phyloP scores from a whole-genome alignment of 805 yeast genomes.

The Wickerhamomyces silvicola region DNA sequence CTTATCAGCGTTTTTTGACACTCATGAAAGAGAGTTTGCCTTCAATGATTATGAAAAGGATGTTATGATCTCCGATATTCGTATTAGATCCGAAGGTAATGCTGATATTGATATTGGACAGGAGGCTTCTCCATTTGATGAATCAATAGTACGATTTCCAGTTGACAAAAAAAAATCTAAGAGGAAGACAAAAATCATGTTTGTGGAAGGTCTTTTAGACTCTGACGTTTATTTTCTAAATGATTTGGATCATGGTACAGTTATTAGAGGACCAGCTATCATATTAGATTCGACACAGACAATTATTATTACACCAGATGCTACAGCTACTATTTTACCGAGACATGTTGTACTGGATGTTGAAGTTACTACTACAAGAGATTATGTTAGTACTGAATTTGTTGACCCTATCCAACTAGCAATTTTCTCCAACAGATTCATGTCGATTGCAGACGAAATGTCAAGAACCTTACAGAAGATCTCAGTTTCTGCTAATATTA shows the following conservation, averaged over 20 bases:
- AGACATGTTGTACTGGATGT: conserved; percentile 28
- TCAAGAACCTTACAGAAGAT: conserved; percentile 39
- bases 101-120: conserved; percentile 12
- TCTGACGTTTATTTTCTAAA: conserved; percentile 26
- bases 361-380: conserved; percentile 29
- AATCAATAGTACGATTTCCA: conserved; percentile 14
- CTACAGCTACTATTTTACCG: conserved; percentile 29
- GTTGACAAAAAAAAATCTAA: conserved; percentile 12
- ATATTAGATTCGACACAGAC: conserved; percentile 34
- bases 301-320: conserved; percentile 30
- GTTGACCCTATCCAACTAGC: conserved; percentile 40
- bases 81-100: conserved; percentile 28
- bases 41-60: conserved; percentile 28
- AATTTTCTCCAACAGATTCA: conserved; percentile 39
- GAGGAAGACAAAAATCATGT: conserved; percentile 32
- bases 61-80: conserved; percentile 28
- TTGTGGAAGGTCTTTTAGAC: conserved; percentile 25
- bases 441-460: conserved; percentile 47
- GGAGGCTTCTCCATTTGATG: conserved; percentile 22
- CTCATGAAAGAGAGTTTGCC: conserved; percentile 31
- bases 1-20: conserved; percentile 21
- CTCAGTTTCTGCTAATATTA: conserved; percentile 38
- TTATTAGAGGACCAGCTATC: conserved; percentile 33
- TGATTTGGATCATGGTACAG: conserved; percentile 24
- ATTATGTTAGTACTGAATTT: conserved; percentile 35